Base-by-base conservation (phyloP, 2,329 filamentous ascomycete species). In the Exutisphaerella laricina region DNA sequence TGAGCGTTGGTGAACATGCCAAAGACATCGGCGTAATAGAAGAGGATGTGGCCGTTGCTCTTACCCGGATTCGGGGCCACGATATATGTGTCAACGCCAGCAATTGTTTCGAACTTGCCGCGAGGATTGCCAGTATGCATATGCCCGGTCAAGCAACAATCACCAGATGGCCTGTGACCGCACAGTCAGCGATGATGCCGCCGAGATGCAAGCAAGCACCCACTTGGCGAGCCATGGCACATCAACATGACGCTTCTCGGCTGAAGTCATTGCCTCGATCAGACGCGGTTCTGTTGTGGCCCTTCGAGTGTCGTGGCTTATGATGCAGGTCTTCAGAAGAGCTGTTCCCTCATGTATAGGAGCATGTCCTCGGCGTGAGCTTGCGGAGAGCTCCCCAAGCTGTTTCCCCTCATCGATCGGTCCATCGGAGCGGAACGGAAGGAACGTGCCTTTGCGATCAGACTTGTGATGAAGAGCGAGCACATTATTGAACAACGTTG, bases 11-110 rank as follows among this genome's bases (percentile, higher is more conserved):
- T 51, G 30, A 53, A 53, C 43, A 56, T 44, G 26, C 50, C 53
- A 39, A 43, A 56, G 13, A 53, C 49, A 35, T 56, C 53, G 5
- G 51, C 45, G 26, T 47, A 56, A 40, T 53, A 55, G 10, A 56
- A 41, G 16, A 56, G 12, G 5, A 54, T 49, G 20, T 56, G 40
- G 1, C 53, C 53, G 28, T 55, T 55, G 7, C 39, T 41, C 26
- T 47, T 53, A 6, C 37, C 34, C 9, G 39, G 35, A 4, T 45
- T 14, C 3, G 51, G 51, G 10, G 41, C 6, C 7, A 40, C 40
- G 20, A 56, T 41, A 39, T 56, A 56, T 10, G 53, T 56, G 14
- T 54, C 51, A 12, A 56, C 48, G 8, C 42, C 51, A 9, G 46
- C 43, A 31, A 56, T 46, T 10, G 14, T 40, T 13, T 50, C 46